Evolutionary conservation across 2,329 filamentous ascomycete species (phyloP), one percentile per base, ranked within the genome.

Genomic region (Alternaria angustiovoidea): DNA sequence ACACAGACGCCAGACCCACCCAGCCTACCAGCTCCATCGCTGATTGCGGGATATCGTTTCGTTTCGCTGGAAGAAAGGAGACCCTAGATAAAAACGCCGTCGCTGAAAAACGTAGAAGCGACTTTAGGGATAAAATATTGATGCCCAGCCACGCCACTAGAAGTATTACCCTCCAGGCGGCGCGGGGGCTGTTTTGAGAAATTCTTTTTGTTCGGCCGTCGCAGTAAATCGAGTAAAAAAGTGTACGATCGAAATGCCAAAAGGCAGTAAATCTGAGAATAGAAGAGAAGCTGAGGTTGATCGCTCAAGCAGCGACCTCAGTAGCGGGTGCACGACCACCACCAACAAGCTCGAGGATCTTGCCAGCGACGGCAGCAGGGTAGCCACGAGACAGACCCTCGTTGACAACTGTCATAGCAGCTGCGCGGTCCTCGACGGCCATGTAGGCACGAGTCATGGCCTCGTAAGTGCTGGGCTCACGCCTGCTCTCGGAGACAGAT

Each of bases 391-490:
- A 89, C 36, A 97, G 84, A 87, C 97, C 97, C 84, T 99, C 95
- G 56, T 90, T 86, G 24, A 97, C 94, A 14, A 97, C 90, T 11
- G 75, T 81, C 81, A 93, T 89, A 39, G 95, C 95, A 59, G 87
- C 85, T 49, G 89, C 86, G 34, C 92, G 89, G 75, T 96, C 88
- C 75, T 96, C 92, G 4, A 91, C 90, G 11, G 93, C 89, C 55
- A 99, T 87, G 80, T 90, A 97, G 1, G 95, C 95, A 46, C 95
- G 87, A 5, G 94, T 97, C 95, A 99, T 99, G 41, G 94, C 94
- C 81, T 99, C 95, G 78, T 99, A 99, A 5, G 95, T 99, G 83
- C 93, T 97, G 4, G 95, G 95, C 82, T 99, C 95, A 58, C 95
- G 89, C 81, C 90, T 93, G 55, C 89, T 86, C 28, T 88, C 86